Base-by-base conservation (phyloP, 768 basidiomycete species). In the Holtermannia corniformis region DNA sequence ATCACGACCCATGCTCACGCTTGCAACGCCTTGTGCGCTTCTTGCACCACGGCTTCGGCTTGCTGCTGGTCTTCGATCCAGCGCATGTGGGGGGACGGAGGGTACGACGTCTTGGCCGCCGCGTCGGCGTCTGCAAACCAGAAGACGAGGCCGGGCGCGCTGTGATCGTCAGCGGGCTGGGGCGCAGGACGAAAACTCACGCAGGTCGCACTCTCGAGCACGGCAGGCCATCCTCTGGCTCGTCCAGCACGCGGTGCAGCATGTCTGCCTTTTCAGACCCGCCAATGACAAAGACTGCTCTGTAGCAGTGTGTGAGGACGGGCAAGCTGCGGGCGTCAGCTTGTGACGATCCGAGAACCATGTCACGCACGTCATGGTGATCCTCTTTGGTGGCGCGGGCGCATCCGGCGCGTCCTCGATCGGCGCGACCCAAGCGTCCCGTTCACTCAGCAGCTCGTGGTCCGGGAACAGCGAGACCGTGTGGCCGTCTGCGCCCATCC, bases 401-500 rank as follows among this genome's bases (percentile, higher is more conserved):
- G 88, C 89, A 74, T 97, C 95, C n/a, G 95, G 95, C 25, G 87
- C 86, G 75, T 97, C 89, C 19, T 87, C 84, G 63, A 97, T 76
- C 73, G 81, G 86, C 2, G 90, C 90, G 20, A 99, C 89, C 95
- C 95, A 99, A 48, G 87, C 81, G 72, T 91, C 90, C 50, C 78
- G 80, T 74, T 96, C 93, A 20, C 73, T 57, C 47, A 99, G 79
- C 27, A 96, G 79, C 40, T 74, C 75, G 67, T 97, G 93, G 5
- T 79, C 86, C 11, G 95, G 95, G 81, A 99, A 99, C 61, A 99
- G 83, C n/a, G 87, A 90, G 53, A 84, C 87, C 47, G 93, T 97
- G 78, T 99, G 95, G 16, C 93, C 93, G 70, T 96, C 95, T 4
- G 86, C 85, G 32, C 95, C 95, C 79, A 92, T 83, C 49, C 95